Conservation (phyloP, 495 filamentous ascomycete species). For the Lasiosphaeriaceae sp. region DNA sequence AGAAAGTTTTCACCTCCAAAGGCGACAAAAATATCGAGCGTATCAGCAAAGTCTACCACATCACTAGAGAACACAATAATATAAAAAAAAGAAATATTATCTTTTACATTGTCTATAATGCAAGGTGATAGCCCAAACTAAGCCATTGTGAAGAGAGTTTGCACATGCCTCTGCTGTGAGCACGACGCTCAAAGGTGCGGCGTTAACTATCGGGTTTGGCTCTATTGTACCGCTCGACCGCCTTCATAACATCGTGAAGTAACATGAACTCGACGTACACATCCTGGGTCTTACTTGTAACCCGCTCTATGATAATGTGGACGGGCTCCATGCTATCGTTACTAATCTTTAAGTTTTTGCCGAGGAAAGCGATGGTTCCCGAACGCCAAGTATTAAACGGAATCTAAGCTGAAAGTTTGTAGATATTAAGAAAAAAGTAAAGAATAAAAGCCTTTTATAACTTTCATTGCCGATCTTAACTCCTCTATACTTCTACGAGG, state of each 20-base stretch:
- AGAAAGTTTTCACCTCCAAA: no score
- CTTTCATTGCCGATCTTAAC: slow-evolving; percentile 37
- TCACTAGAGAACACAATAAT: no score
- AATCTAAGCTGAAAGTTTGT: slow-evolving; percentile 46
- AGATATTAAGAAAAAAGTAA: not conserved
- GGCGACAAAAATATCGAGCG: no score
- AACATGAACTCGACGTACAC: slow-evolving; percentile 66
- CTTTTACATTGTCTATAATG: no score
- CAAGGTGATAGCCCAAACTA: no score
- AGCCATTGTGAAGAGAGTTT: no score
- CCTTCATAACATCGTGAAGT: slow-evolving; percentile 48
- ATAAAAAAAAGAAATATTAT: no score
- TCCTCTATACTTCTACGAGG: slow-evolving; percentile 19
- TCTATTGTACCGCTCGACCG: slow-evolving; percentile 45
- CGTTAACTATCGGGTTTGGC: no score
- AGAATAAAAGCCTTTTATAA: not conserved
- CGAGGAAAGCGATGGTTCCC: slow-evolving; percentile 66
- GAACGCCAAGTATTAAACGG: slow-evolving; percentile 63
- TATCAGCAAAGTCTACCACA: no score
- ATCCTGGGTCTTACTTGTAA: slow-evolving; percentile 73
- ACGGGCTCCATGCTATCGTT: slow-evolving; percentile 56
- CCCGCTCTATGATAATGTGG: slow-evolving; percentile 82
- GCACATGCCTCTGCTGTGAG: no score
- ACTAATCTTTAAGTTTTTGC: slow-evolving; percentile 59
- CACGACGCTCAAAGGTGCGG: no score